Base-by-base conservation (phyloP, 352 stramenopile genomes). In the Globisporangium iwayamae region DNA sequence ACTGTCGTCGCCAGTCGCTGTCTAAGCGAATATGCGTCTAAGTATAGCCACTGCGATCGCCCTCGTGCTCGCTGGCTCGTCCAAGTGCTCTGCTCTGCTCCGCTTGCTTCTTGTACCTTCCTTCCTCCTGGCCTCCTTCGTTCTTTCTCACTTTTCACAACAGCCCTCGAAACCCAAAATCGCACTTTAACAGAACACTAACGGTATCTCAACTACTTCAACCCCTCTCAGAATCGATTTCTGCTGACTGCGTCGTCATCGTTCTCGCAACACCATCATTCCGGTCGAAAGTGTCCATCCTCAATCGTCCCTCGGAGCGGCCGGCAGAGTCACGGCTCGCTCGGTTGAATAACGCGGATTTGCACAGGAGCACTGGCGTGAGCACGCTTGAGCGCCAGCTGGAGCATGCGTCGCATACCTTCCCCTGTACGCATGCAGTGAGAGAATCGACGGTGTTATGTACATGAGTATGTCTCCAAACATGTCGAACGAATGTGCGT, bases 381-480 rank as follows among this genome's bases (percentile, higher is more conserved):
- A 28, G 82, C 58, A 22, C 72, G 75, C 63, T 80, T 74, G 50
- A 87, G 59, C 13, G 78, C 74, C n/a, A 87, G 70, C n/a, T 85
- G 69, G 22, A 87, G 55, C 68, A 83, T 72, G n/a, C 78, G 78
- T 60, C 73, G 72, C 16, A 85, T 63, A 3, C 78, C 78, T 2
- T 71, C 63, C 54, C 78, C 78, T 87, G 53, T 25, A 25, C n/a
- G 48, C 9, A 10, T 34, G 47, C 20, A 36, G 11, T n/a, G 25
- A 59, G 22, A 53, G n/a, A 68, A 52, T 8, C n/a, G 14, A 22
- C 16, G 16, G 16, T 11, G 16, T 39, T 25, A 41, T 9, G 50
- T 28, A 28, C 25, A 28, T 56, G 14, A 56, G 50, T 25, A 36
- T 41, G 50, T 25, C 10, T 8, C 51, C 32, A 28, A 43, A 22